Evolutionary conservation across 306 rosid species (phyloP), one percentile per base, ranked within the genome.

Genomic region (Potentilla sterilis): DNA sequence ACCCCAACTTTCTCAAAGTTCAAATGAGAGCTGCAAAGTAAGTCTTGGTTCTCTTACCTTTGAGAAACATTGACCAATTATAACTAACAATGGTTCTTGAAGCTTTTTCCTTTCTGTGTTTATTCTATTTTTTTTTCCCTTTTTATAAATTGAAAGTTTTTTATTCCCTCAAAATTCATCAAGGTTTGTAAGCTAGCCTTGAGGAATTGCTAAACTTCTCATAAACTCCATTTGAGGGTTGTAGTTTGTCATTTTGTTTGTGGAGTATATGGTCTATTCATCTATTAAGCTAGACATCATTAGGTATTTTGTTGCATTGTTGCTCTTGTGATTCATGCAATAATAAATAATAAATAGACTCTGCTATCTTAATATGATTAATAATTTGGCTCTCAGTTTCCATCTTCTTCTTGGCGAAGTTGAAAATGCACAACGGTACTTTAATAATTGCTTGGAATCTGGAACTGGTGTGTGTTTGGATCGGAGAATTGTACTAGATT

Each of bases 401-500:
- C 88, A 90, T 85, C 98, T 95, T 90, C 83, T 86, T 84, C 92
- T 95, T 4, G 98, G 98, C 73, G 97, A 89, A 73, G 74, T 86
- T 49, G 96, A 90, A 67, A 80, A 81, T 83, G 96, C 97, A 64
- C 63, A 54, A 82, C 82, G 64, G 66, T 83, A 65, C 82, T 92
- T 82, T 54, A 90, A 49, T 43, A 86, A 83, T 86, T 90, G 91
- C 84, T 64, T 88, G 82, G 96, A 89, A 77, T 84, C 89, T 3
- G 82, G 78, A 65, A 83, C 75, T 59, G 87, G 69, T 83, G 86
- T 92, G 57, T 89, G 96, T 89, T 90, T 95, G 91, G 98, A 92
- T 77, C 89, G 96, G 75, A 88, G 94, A 78, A 79, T 86, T 68
- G 83, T 83, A 46, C 80, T 95, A 68, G 97, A 95, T 87, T 97